Base-by-base conservation (phyloP, 2,329 filamentous ascomycete genomes). In the Ophiostoma ips region DNA sequence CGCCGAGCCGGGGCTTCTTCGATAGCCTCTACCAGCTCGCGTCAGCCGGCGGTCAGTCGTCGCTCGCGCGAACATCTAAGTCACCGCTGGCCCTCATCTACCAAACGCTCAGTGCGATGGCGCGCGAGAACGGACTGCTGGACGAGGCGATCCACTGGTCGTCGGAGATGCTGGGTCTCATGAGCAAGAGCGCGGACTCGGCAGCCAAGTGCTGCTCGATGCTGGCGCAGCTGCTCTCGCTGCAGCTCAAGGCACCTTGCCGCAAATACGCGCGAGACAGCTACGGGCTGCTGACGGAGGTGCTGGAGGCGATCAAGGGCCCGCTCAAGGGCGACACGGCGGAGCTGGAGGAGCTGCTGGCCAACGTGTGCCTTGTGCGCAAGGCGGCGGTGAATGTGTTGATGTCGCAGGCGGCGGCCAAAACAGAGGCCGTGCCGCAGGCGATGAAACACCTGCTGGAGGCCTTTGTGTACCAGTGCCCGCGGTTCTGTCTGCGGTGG, bases 331-430 rank as follows among this genome's bases (percentile, higher is more conserved):
- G 79, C 3, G 78, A 77, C 28, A 66, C 69, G 8, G 61, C 66
- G 1, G 79, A 83, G 52, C 68, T 83, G 30, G 77, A 83, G 41
- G 77, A 81, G 49, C 67, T 83, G 1, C 63, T 83, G 21, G 66
- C 68, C 8, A 76, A 75, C 53, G 65, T 83, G 5, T 77, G 73
- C 33, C 63, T 69, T 3, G 69, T 75, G 16, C 69, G 79, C 53
- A 75, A 75, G 55, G 71, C 73, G 5, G 71, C 71, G 1, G 71
- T 79, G 47, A 68, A 68, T 2, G 53, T 76, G 5, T 60, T 82
- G 24, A 56, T 64, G 10, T 56, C 37, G 33, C 45, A 46, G 12
- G 18, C 48, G 9, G 34, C 46, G 8, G 18, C 56, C 16, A 46
- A 53, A 21, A 16, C 60, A 48, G 18, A 7, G 10, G 37, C 16